These are phyloP conservation scores for Pyrenochaeta sp. DNA, from an alignment of 2,329 filamentous ascomycete species.

Conservation along the genomic window DNA sequence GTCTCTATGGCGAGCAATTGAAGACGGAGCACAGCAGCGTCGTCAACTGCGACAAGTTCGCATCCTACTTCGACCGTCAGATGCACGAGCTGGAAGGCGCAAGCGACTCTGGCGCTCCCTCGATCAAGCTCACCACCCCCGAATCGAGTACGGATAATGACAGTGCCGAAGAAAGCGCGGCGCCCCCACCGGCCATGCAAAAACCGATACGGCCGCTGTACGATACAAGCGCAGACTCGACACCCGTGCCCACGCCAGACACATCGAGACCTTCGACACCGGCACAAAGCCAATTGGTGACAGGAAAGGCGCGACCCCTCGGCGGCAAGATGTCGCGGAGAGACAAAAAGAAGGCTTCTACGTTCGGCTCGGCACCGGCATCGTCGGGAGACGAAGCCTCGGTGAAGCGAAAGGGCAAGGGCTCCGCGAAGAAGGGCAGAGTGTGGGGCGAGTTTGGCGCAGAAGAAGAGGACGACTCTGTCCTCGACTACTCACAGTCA, in stretches of 20 bases:
- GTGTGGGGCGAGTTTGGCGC: slow-evolving; percentile 94
- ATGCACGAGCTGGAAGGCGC: slow-evolving; percentile 78
- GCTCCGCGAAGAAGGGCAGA: slow-evolving; percentile 79
- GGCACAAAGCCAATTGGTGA: slow-evolving; percentile 70
- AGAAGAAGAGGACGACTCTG: slow-evolving; percentile 79
- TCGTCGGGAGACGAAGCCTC: slow-evolving; percentile 87
- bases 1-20: slow-evolving; percentile 87
- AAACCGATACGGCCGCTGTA: slow-evolving; percentile 50
- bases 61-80: slow-evolving; percentile 94
- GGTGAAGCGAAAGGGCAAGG: slow-evolving; percentile 65
- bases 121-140: slow-evolving; percentile 56
- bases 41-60: slow-evolving; percentile 79
- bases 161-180: slow-evolving; percentile 60
- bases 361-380: slow-evolving; percentile 63
- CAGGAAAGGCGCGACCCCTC: slow-evolving; percentile 74
- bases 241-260: slow-evolving; percentile 74
- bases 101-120: slow-evolving; percentile 48
- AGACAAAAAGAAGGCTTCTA: slow-evolving; percentile 73
- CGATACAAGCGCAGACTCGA: slow-evolving; percentile 70
- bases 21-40: slow-evolving; percentile 80
- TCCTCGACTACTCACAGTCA: slow-evolving; percentile 87
- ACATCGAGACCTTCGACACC: slow-evolving; percentile 84
- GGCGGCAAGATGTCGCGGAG: slow-evolving; percentile 81
- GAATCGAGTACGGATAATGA: slow-evolving; percentile 60
- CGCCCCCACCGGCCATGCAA: slow-evolving; percentile 61